Evolutionary conservation across 306 rosid species (phyloP).

Genomic region (Fragaria iinumae): DNA sequence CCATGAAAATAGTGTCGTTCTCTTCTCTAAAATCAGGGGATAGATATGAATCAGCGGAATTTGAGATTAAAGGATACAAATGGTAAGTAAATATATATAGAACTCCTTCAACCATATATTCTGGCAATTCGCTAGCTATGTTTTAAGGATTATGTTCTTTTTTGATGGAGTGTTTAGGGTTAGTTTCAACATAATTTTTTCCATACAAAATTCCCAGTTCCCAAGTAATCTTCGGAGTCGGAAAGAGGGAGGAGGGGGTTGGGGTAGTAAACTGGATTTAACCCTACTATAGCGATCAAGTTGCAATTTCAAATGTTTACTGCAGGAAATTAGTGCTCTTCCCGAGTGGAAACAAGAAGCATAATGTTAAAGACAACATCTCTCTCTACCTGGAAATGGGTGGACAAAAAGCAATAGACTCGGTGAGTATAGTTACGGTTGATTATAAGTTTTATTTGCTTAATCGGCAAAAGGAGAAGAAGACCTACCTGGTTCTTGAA

Average conservation of each 20-base stretch:
- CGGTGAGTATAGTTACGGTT: conserved; percentile 43
- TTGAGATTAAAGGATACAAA: conserved; percentile 64
- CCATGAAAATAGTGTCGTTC: conserved; percentile 41
- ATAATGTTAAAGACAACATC: conserved; percentile 41
- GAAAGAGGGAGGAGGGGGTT: too few relatives aligned
- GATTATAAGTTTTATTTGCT: conserved; percentile 26
- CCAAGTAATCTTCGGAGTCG: too few relatives aligned
- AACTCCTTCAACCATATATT: too few relatives aligned
- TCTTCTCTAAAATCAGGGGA: conserved; percentile 40
- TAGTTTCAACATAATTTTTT: too few relatives aligned
- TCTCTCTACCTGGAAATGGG: conserved; percentile 47
- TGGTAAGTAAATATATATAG: conserved; percentile 31
- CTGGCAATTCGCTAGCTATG: not conserved
- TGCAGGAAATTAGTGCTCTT: conserved; percentile 53
- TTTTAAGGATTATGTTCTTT: too few relatives aligned
- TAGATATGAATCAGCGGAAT: conserved; percentile 44
- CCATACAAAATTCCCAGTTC: too few relatives aligned
- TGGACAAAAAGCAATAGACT: conserved; percentile 27
- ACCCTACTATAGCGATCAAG: too few relatives aligned
- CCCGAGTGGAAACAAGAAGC: conserved; percentile 52
- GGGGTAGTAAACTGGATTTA: too few relatives aligned
- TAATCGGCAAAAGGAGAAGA: conserved; percentile 39
- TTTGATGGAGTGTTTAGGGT: too few relatives aligned
- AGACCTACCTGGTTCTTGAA: conserved; percentile 39
- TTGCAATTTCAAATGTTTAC: not conserved